These are phyloP conservation scores for Tulasnella sp. DNA, from an alignment of 768 basidiomycete species.

Conservation along the genomic window DNA sequence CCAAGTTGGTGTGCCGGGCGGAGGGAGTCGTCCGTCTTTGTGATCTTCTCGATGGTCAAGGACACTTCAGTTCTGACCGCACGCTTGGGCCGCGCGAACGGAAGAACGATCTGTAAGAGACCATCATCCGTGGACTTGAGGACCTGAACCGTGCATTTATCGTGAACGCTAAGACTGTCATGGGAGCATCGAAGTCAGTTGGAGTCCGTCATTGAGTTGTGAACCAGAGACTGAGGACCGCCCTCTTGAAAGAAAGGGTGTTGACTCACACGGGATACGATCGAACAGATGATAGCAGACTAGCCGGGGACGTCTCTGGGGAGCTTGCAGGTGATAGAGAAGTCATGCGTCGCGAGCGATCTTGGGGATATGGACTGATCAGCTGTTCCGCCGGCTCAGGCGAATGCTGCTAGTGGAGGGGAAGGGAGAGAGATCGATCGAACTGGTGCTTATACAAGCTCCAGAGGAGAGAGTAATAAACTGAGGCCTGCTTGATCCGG, in stretches of 20 bases:
- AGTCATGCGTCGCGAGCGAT: not conserved
- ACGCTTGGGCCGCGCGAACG: slow-evolving; percentile 3
- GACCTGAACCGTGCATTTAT: not conserved
- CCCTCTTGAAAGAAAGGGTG: not conserved
- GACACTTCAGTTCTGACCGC: not conserved
- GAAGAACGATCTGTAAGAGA: not conserved
- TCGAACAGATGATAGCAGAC: not conserved
- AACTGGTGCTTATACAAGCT: not conserved
- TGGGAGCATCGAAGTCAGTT: not conserved
- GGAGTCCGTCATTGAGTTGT: not conserved
- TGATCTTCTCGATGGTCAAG: not conserved
- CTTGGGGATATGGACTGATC: not conserved
- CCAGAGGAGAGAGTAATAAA: not conserved
- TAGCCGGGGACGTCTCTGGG: not conserved
- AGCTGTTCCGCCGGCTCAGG: not conserved
- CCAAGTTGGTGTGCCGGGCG: not conserved
- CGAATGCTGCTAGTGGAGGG: not conserved
- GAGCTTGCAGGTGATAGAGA: not conserved
- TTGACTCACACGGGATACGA: not conserved
- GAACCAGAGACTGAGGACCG: not conserved
- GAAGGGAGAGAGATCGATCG: not conserved
- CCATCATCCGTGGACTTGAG: slow-evolving; percentile 1
- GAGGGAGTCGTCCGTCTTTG: not conserved
- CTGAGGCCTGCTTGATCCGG: not conserved
- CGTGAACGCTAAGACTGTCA: not conserved